phyloP scores from a whole-genome alignment of 495 filamentous ascomycete species.

The Bryoglossum gracile region DNA sequence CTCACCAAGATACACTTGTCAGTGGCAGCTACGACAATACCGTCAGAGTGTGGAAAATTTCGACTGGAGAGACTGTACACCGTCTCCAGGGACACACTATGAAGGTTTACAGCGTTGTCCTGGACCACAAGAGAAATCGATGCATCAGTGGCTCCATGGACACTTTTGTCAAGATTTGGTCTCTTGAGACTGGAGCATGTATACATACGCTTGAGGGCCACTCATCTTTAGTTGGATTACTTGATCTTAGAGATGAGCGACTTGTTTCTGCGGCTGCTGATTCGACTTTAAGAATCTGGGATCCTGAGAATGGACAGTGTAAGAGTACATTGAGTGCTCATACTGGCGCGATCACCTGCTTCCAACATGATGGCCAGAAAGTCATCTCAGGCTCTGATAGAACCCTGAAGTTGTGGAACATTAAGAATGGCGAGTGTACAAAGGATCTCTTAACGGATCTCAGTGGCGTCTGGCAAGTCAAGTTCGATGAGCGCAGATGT shows the following conservation, averaged over 20 bases:
- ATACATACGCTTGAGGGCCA: slow-evolving; percentile 92
- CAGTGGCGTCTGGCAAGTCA: slow-evolving; percentile 96
- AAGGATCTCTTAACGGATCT: slow-evolving; percentile 94
- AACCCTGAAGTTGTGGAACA: slow-evolving; percentile 98
- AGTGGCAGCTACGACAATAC: slow-evolving; percentile 96
- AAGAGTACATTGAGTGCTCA: slow-evolving; percentile 85
- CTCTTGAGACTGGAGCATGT: slow-evolving; percentile 77
- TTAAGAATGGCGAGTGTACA: slow-evolving; percentile 83
- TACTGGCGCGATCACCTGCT: slow-evolving; percentile 96
- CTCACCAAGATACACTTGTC: slow-evolving; percentile 93
- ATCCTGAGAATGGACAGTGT: slow-evolving; percentile 87
- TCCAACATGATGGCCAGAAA: slow-evolving; percentile 95
- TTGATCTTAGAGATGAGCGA: slow-evolving; percentile 79
- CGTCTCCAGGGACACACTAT: slow-evolving; percentile 81
- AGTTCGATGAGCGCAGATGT: slow-evolving; percentile 91
- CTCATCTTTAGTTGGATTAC: slow-evolving; percentile 83
- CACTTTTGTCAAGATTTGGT: slow-evolving; percentile 96
- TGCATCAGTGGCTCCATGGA: slow-evolving; percentile 99
- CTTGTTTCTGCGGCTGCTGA: slow-evolving; percentile 95
- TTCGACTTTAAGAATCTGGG: slow-evolving; percentile 93
- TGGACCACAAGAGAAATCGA: slow-evolving; percentile 84
- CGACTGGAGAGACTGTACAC: slow-evolving; percentile 83
- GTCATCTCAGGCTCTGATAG: slow-evolving; percentile 94
- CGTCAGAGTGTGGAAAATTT: slow-evolving; percentile 96
- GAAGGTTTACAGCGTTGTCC: slow-evolving; percentile 96